Evolutionary conservation across 2,329 filamentous ascomycete genomes (phyloP).

Genomic region (Talaromyces sp.): DNA sequence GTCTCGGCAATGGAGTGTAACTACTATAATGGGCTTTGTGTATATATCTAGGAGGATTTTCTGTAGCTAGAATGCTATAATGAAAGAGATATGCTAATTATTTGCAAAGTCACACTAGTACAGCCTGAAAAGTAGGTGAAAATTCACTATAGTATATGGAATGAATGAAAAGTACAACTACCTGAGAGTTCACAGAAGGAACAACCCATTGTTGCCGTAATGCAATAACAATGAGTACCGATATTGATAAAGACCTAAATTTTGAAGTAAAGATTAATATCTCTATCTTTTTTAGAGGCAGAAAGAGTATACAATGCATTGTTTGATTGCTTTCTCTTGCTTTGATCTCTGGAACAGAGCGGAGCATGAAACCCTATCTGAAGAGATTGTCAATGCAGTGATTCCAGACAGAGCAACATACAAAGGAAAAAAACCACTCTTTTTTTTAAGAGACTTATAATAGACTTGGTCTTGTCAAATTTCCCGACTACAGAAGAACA

Average conservation of each 20-base stretch:
- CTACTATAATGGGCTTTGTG: background rate
- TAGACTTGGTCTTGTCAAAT: background rate
- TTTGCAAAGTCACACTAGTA: background rate
- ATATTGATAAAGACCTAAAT: background rate
- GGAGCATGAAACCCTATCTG: background rate
- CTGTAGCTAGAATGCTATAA: background rate
- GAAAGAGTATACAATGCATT: background rate
- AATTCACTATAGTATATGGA: background rate
- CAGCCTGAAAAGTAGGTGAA: no score
- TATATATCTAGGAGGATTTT: background rate
- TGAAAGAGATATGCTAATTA: background rate
- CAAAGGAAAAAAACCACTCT: no score
- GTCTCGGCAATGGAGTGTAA: background rate
- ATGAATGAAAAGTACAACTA: background rate
- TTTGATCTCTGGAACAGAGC: background rate
- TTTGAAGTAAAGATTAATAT: background rate
- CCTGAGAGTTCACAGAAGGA: background rate
- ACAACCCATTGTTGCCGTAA: background rate
- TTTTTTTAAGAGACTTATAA: background rate
- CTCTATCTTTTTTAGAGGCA: background rate
- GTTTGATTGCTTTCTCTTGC: background rate
- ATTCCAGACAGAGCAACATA: background rate
- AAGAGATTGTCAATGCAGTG: background rate
- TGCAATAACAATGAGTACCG: background rate
- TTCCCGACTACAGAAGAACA: background rate